Conservation (phyloP, 495 filamentous ascomycete species). For the Achaetomiella virescens region DNA sequence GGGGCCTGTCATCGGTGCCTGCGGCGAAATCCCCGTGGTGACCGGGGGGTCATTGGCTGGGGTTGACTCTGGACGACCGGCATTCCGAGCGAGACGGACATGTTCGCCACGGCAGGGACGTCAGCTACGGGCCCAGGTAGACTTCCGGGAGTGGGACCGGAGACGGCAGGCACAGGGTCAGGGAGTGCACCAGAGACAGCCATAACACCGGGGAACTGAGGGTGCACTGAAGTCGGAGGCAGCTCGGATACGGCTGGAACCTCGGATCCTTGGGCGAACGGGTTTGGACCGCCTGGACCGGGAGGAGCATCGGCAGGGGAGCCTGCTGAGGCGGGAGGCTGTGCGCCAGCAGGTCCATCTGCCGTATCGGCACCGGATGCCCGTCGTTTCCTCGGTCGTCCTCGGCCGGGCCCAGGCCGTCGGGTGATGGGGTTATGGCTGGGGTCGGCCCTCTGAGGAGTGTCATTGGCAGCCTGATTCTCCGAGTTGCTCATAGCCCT, state of each 20-base stretch:
- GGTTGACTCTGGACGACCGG: conserved; percentile 4
- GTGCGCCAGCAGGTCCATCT: conserved; percentile 4
- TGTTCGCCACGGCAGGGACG: background rate
- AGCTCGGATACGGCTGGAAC: too few species aligned
- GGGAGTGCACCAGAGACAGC: conserved; percentile 2
- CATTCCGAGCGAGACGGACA: background rate
- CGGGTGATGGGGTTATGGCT: conserved; percentile 44
- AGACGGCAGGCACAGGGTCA: background rate
- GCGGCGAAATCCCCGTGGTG: conserved; percentile 6
- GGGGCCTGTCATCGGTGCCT: conserved; percentile 15
- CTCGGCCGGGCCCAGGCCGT: conserved; percentile 43
- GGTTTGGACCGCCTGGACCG: background rate
- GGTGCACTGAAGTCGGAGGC: too few species aligned
- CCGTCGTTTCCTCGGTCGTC: conserved; percentile 38
- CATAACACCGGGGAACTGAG: background rate
- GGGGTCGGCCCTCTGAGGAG: conserved; percentile 37
- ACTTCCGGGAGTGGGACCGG: background rate
- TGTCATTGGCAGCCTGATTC: conserved; percentile 13
- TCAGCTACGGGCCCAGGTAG: background rate
- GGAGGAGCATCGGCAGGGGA: conserved; percentile 3
- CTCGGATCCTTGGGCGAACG: background rate
- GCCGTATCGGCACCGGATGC: conserved; percentile 10
- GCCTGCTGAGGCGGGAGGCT: background rate
- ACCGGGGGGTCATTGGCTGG: conserved; percentile 4
- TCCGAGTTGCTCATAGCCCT: conserved; percentile 44